Conservation (phyloP, 2,329 filamentous ascomycete genomes). For the Monilinia aucupariae region DNA sequence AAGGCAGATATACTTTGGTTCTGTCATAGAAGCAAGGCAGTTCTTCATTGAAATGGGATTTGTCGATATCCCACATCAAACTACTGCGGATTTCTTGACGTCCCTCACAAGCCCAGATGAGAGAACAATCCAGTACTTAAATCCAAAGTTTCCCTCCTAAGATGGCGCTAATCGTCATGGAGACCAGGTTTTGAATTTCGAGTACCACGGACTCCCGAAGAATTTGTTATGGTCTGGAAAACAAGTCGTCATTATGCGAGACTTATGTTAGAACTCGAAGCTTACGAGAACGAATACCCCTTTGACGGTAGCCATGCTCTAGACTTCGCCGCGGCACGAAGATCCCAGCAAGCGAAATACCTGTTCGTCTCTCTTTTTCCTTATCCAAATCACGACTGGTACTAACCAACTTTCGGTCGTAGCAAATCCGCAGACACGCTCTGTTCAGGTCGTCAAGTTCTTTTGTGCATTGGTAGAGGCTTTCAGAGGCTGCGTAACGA, state of each 20-base stretch:
- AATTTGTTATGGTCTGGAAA: slow-evolving; percentile 55
- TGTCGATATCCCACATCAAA: slow-evolving; percentile 55
- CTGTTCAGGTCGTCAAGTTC: slow-evolving; percentile 68
- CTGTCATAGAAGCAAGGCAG: slow-evolving; percentile 53
- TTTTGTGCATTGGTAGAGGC: slow-evolving; percentile 77
- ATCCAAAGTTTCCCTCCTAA: background rate
- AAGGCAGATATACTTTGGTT: slow-evolving; percentile 67
- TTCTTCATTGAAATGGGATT: slow-evolving; percentile 73
- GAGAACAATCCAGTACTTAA: slow-evolving; percentile 20
- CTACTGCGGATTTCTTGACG: slow-evolving; percentile 64
- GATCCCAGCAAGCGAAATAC: slow-evolving; percentile 27
- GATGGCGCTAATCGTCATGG: slow-evolving; percentile 35
- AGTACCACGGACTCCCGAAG: slow-evolving; percentile 63
- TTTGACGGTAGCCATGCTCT: slow-evolving; percentile 43
- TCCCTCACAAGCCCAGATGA: slow-evolving; percentile 58
- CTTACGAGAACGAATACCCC: slow-evolving; percentile 33
- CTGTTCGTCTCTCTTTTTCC: slow-evolving; percentile 13
- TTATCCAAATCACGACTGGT: too few species aligned
- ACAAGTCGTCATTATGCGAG: slow-evolving; percentile 42
- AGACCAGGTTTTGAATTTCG: slow-evolving; percentile 53
- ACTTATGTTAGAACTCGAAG: slow-evolving; percentile 38
- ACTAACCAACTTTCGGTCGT: slow-evolving; percentile 38
- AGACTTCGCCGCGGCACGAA: slow-evolving; percentile 40
- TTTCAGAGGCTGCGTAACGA: slow-evolving; percentile 73
- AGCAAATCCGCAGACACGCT: slow-evolving; percentile 75